Conservation (phyloP, 2,329 filamentous ascomycete species). For the Ophiognomonia clavigignenti-juglandacearum region DNA sequence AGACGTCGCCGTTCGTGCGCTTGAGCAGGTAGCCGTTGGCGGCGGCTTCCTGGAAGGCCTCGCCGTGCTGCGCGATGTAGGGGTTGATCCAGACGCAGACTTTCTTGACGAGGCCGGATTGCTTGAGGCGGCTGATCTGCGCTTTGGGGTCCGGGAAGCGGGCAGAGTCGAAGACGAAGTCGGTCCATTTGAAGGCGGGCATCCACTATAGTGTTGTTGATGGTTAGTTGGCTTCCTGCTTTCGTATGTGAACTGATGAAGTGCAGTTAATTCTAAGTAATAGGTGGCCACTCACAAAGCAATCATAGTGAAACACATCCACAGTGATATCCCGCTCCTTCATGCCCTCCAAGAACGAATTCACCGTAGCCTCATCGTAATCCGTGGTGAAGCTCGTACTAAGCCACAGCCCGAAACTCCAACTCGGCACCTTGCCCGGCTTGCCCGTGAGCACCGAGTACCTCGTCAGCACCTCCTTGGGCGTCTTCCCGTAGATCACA, state of each 20-base stretch:
- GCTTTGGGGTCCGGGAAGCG: constrained; percentile 64
- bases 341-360: constrained; percentile 65
- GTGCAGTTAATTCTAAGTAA: no score
- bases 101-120: constrained; percentile 54
- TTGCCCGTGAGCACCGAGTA: constrained; percentile 66
- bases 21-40: constrained; percentile 66
- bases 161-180: constrained; percentile 65
- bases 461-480: constrained; percentile 64
- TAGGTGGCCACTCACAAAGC: no score
- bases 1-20: constrained; percentile 63
- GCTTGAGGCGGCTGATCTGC: constrained; percentile 61
- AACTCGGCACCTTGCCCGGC: constrained; percentile 60
- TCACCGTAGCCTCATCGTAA: constrained; percentile 67
- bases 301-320: constrained; percentile 72
- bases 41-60: constrained; percentile 59
- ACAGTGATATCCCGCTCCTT: constrained; percentile 58
- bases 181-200: constrained; percentile 70
- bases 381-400: constrained; percentile 72
- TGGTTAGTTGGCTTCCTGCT: no score
- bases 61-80: constrained; percentile 66
- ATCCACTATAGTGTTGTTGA: no score
- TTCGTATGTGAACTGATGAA: no score
- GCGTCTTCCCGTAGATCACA: constrained; percentile 65
- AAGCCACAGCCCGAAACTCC: constrained; percentile 74
- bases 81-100: constrained; percentile 75